A percentile compares a stretch with the other conserved stretches of the same genome.
These are phyloP conservation scores for Paramecium octaurelia DNA, from an alignment of 73 alveolate species.

Conservation along the genomic window DNA sequence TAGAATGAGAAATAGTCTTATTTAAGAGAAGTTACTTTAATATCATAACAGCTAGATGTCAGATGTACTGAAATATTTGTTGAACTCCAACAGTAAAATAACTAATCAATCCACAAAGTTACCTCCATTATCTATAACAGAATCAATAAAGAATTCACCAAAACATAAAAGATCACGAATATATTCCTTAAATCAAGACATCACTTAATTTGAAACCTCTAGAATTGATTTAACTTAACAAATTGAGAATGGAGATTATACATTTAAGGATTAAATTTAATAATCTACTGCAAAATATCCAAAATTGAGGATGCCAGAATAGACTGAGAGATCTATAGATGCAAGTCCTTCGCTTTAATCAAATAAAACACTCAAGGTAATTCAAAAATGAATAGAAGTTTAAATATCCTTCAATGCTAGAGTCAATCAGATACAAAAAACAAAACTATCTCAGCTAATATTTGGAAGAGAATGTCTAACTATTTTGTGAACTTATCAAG, in stretches of 20 bases:
- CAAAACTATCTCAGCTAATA: not conserved
- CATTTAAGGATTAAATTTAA: not conserved
- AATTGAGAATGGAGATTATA: not conserved
- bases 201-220: not conserved
- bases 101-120: not conserved
- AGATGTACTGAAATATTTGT: not conserved
- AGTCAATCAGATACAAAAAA: not conserved
- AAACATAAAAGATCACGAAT: not conserved
- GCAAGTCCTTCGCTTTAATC: not conserved
- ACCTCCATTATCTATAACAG: not conserved
- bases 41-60: not conserved
- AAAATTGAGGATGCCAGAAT: not conserved
- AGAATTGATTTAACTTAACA: not conserved
- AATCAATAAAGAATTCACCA: not conserved
- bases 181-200: not conserved
- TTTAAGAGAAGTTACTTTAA: not conserved
- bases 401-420: slow-evolving; percentile 17
- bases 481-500: not conserved
- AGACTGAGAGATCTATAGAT: not conserved
- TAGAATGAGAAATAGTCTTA: not conserved
- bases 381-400: slow-evolving; percentile 25
- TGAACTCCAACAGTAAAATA: not conserved
- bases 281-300: not conserved
- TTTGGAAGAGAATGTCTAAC: not conserved
- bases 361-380: not conserved